These are phyloP conservation scores for Tilletia indica DNA, from an alignment of 1,284 basidiomycete species.

Conservation along the genomic window DNA sequence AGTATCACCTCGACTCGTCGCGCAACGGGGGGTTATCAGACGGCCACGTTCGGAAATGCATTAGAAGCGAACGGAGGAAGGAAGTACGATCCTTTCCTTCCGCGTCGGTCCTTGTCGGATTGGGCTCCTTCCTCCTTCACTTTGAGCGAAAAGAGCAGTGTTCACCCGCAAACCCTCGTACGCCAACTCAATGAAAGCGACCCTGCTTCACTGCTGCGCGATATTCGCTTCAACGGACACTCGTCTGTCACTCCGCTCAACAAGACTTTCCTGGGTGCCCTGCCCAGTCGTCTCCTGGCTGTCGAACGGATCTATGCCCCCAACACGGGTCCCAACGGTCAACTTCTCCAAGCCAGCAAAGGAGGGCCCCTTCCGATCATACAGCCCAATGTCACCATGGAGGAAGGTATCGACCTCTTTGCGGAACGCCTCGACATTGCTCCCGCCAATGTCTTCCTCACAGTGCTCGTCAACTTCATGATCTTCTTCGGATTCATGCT, in stretches of 20 bases:
- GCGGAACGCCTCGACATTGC: conserved; percentile 43
- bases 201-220: conserved; percentile 13
- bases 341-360: conserved; percentile 28
- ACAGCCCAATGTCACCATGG: conserved; percentile 26
- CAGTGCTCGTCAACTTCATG: conserved; percentile 44
- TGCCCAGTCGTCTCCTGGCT: neutral
- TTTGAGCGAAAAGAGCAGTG: neutral
- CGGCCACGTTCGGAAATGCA: conserved; percentile 33
- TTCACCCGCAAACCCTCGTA: neutral
- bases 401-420: conserved; percentile 41
- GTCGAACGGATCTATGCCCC: conserved; percentile 46
- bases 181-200: neutral
- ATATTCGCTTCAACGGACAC: neutral
- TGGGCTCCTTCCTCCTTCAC: neutral
- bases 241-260: neutral
- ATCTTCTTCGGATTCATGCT: conserved; percentile 42
- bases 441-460: conserved; percentile 47
- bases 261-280: neutral
- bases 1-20: conserved; percentile 79
- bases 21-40: conserved; percentile 71
- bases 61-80: conserved; percentile 37
- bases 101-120: neutral
- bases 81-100: conserved; percentile 39
- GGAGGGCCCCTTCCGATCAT: conserved; percentile 36
- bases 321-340: conserved; percentile 48